A percentile compares a stretch with the other conserved stretches of the same genome.
Evolutionary conservation across 768 basidiomycete species (phyloP).

Genomic region (Nidularia sp.): DNA sequence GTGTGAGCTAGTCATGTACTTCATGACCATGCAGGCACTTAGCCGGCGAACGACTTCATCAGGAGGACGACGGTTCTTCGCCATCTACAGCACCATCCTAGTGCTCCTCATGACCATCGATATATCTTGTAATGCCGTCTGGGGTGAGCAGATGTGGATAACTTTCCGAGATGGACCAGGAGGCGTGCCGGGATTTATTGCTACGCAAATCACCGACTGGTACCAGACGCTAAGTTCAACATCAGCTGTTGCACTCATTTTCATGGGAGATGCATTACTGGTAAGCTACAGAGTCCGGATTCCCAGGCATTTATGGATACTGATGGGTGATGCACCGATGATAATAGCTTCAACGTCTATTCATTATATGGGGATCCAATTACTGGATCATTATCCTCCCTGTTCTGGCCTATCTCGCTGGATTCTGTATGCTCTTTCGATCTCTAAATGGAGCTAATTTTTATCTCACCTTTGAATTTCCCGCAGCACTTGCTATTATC

Average conservation of each 20-base stretch:
- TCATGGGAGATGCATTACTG: constrained; percentile 26
- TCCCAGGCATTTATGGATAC: neutral
- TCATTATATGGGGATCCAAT: constrained; percentile 21
- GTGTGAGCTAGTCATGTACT: constrained; percentile 22
- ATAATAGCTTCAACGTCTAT: constrained; percentile 24
- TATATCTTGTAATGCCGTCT: constrained; percentile 23
- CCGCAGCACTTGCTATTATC: constrained; percentile 33
- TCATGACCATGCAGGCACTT: constrained; percentile 16
- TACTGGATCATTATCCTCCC: constrained; percentile 18
- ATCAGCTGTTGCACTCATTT: constrained; percentile 20
- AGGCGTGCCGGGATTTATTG: constrained; percentile 20
- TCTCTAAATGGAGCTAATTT: neutral
- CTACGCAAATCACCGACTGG: constrained; percentile 20
- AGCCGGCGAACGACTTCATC: constrained; percentile 12
- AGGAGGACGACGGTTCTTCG: constrained; percentile 16
- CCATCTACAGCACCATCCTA: constrained; percentile 19
- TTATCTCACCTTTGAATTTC: neutral
- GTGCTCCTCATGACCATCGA: constrained; percentile 22
- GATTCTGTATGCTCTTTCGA: constrained; percentile 16
- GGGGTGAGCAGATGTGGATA: constrained; percentile 28
- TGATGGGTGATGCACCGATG: neutral
- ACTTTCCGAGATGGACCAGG: constrained; percentile 17
- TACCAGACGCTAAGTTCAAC: constrained; percentile 25
- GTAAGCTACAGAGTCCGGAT: constrained; percentile 8
- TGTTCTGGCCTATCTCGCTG: constrained; percentile 17